These are phyloP conservation scores for Cudoniella acicularis DNA, from an alignment of 495 filamentous ascomycete genomes.

Conservation along the genomic window DNA sequence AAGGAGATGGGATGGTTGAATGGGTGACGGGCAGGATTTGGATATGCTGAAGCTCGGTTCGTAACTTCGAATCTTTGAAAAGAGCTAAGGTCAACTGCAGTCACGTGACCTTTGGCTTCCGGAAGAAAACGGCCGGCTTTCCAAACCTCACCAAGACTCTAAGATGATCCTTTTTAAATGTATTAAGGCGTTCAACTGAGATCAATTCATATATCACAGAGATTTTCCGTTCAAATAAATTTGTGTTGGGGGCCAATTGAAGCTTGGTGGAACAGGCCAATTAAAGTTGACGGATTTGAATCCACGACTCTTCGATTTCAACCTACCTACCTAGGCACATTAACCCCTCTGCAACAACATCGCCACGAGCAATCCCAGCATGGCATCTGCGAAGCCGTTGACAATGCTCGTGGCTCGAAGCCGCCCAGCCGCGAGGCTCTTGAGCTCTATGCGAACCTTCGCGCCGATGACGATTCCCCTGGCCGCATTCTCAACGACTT, in stretches of 20 bases:
- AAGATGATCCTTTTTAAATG: too few relatives aligned
- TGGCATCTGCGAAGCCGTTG: slow-evolving; percentile 52
- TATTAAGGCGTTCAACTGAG: too few relatives aligned
- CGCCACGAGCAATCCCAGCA: slow-evolving; percentile 34
- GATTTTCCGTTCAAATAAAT: too few relatives aligned
- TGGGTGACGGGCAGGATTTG: neutral
- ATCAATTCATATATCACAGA: too few relatives aligned
- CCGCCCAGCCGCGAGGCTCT: slow-evolving; percentile 34
- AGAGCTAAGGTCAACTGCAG: neutral
- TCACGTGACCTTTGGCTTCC: too few relatives aligned
- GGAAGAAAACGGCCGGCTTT: too few relatives aligned
- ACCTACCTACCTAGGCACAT: too few relatives aligned
- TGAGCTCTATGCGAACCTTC: slow-evolving; percentile 17
- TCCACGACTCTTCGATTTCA: slow-evolving; percentile 1
- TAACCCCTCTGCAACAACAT: slow-evolving; percentile 21
- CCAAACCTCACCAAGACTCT: too few relatives aligned
- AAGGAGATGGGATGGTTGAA: slow-evolving; percentile 17
- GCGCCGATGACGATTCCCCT: slow-evolving; percentile 32
- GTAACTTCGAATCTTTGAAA: neutral
- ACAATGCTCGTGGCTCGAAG: slow-evolving; percentile 47
- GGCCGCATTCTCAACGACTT: slow-evolving; percentile 39
- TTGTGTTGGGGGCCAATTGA: slow-evolving; percentile 12
- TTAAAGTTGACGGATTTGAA: slow-evolving; percentile 12
- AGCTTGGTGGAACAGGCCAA: slow-evolving; percentile 16
- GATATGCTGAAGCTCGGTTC: slow-evolving; percentile 11